Conservation (phyloP, 257 asterid genomes). For the Asclepias syriaca region DNA sequence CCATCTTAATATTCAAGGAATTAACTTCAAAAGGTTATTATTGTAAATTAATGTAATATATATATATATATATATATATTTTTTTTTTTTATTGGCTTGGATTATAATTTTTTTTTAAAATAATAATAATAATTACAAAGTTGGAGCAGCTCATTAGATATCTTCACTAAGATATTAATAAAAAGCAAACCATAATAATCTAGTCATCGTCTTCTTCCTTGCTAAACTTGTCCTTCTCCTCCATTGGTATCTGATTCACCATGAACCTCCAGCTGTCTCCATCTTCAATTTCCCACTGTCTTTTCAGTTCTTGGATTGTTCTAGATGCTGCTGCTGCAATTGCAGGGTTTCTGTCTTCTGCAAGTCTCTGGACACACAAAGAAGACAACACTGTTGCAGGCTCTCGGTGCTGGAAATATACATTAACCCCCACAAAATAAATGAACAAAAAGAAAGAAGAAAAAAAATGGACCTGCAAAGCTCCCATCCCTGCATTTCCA, state of each 20-base stretch:
- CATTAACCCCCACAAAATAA: not conserved
- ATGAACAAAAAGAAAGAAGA: not conserved
- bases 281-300: slow-evolving; percentile 89
- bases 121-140: no score
- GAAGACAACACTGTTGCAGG: not conserved
- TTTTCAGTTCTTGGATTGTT: slow-evolving; percentile 72
- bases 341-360: slow-evolving; percentile 81
- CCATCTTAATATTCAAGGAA: no score
- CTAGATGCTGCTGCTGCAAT: slow-evolving; percentile 87
- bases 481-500: slow-evolving; percentile 99
- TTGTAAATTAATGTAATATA: no score
- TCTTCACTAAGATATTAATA: slow-evolving; percentile 17
- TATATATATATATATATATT: no score
- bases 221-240: slow-evolving; percentile 19
- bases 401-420: not conserved
- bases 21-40: no score
- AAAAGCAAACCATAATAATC: slow-evolving; percentile 3
- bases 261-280: slow-evolving; percentile 97
- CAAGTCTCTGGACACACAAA: slow-evolving; percentile 55
- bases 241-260: slow-evolving; percentile 43
- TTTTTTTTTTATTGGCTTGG: no score
- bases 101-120: no score
- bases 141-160: slow-evolving; percentile 2
- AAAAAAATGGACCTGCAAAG: slow-evolving; percentile 55
- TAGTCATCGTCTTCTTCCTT: slow-evolving; percentile 38